Evolutionary conservation across 306 rosid genomes (phyloP), one percentile per base, ranked within the genome.

Genomic region (Acacia crassicarpa): DNA sequence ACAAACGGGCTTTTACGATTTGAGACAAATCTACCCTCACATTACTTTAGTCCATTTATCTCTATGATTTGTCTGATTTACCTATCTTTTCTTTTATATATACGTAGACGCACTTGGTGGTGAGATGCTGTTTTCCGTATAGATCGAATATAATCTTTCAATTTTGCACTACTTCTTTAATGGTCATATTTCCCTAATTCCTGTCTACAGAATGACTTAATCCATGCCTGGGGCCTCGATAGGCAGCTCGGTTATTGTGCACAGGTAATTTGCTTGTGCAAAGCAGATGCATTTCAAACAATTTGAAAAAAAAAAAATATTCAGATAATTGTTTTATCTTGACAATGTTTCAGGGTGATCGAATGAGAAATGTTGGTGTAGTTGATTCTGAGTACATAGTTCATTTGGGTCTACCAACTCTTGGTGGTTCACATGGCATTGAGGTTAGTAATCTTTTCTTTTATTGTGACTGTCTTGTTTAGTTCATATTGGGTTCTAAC

Each of bases 141-240:
- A 43, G 9, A 16, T 46, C 61, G 44, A 58, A 59, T 62, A 35
- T 59, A 71, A 45, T 77, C 6, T 83, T 30, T 38, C 25, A 22
- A 44, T 74, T 62, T 49, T 74, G 80, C 71, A 2, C 35, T 67
- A 71, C 51, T 73, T 77, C 41, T 56, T 76, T 76, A 58, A 4
- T 43, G 62, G 56, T 81, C 62, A 79, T 83, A 76, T 13, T 86
- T 56, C 40, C 56, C 27, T 83, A 40, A 68, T 89, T 81, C 59
- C 43, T 61, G 46, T 82, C 32, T 73, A 71, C 98, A 95, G 98
- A 95, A 91, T 88, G 98, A 95, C 88, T 88, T 93, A 87, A 87
- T 95, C 91, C 98, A 95, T 80, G 98, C 97, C 23, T 95, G 98
- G 98, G 98, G 98, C 78, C 85, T 95, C 27, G 98, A 95, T 77